Conservation (phyloP, 306 rosid species). For the Benincasa hispida region DNA sequence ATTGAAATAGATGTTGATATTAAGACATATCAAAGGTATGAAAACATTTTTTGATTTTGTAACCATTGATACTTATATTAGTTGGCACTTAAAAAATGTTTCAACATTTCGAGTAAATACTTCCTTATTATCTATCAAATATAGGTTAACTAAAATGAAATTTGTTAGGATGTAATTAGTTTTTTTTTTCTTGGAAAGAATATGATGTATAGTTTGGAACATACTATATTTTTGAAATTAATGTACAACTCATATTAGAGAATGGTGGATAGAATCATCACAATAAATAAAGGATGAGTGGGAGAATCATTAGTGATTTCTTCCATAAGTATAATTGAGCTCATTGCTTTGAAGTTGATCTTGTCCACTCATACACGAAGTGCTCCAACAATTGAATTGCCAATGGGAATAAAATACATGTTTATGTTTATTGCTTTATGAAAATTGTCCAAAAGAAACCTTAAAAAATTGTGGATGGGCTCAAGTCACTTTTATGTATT, state of each 20-base stretch:
- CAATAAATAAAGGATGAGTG: background rate
- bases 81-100: no score
- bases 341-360: conserved; percentile 1
- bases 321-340: background rate
- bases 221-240: background rate
- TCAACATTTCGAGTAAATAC: no score
- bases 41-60: background rate
- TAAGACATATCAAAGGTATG: background rate
- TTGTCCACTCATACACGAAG: conserved; percentile 1
- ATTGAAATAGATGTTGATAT: background rate
- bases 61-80: no score
- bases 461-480: background rate
- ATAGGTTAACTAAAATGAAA: background rate
- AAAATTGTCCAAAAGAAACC: background rate
- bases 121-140: background rate
- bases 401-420: background rate
- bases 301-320: conserved; percentile 5
- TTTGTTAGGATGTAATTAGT: no score
- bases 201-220: background rate
- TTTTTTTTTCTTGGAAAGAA: background rate
- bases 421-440: background rate
- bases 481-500: background rate
- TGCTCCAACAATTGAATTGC: background rate
- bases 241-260: background rate
- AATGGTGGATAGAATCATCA: background rate